Percentiles rank a stretch among this genome's conserved stretches.
These are phyloP conservation scores for Teratosphaeria zuluensis DNA, from an alignment of 2,329 filamentous ascomycete genomes.

Conservation along the genomic window DNA sequence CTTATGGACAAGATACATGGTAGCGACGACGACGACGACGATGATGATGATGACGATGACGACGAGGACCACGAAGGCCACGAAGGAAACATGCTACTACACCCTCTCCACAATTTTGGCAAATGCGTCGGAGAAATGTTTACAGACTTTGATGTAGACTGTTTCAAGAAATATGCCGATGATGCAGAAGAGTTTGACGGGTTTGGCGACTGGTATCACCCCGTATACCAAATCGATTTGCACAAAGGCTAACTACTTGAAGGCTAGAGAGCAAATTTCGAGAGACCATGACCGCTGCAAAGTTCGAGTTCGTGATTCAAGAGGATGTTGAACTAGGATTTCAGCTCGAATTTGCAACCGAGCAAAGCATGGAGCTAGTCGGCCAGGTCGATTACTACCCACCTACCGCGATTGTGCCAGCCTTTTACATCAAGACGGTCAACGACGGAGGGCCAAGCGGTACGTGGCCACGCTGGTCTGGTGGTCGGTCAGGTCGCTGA, in stretches of 20 bases:
- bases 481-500: neutral
- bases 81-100: neutral
- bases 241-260: neutral
- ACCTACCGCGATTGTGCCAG: neutral
- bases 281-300: neutral
- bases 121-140: neutral
- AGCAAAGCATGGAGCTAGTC: neutral
- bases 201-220: neutral
- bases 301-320: neutral
- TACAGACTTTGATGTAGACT: neutral
- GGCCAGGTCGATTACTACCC: neutral
- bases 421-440: neutral
- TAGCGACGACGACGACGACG: neutral
- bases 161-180: neutral
- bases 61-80: too few species aligned
- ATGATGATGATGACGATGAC: neutral
- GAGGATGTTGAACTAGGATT: neutral
- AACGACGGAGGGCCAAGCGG: neutral
- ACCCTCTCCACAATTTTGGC: neutral
- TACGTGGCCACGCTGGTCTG: neutral
- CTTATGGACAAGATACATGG: neutral
- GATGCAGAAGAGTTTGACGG: neutral
- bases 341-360: neutral
- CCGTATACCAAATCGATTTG: neutral
- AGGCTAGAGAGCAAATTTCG: neutral